Conservation (phyloP, 1,284 basidiomycete species). For the Apiotrichum akiyoshidainum region DNA sequence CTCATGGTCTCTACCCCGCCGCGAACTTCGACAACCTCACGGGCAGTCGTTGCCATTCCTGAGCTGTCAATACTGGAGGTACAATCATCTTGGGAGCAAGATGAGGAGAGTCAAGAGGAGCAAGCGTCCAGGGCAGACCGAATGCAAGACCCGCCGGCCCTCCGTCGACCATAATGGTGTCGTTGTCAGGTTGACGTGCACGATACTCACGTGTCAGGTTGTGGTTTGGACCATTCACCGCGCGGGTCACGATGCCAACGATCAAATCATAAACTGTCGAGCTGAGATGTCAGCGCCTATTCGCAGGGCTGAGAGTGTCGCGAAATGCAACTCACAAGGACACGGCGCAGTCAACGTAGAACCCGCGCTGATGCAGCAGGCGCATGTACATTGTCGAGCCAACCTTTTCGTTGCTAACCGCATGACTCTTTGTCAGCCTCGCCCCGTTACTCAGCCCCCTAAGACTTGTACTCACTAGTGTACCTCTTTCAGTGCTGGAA, state of each 20-base stretch:
- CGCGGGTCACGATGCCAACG: conserved; percentile 26
- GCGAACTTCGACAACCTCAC: conserved; percentile 38
- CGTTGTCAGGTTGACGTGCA: background rate
- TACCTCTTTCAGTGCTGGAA: conserved; percentile 27
- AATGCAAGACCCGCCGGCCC: too few species aligned
- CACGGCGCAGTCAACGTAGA: conserved; percentile 34
- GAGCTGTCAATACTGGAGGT: background rate
- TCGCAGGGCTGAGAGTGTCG: background rate
- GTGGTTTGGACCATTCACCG: conserved; percentile 26
- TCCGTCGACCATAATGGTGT: too few species aligned
- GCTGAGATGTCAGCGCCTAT: conserved; percentile 9
- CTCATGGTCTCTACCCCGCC: conserved; percentile 2
- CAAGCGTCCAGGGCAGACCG: background rate
- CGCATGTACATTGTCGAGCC: conserved; percentile 28
- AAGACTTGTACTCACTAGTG: conserved; percentile 33
- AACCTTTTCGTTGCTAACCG: conserved; percentile 26
- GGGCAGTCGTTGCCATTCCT: conserved; percentile 34
- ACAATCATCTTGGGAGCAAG: too few species aligned
- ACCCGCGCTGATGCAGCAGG: conserved; percentile 34
- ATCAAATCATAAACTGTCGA: conserved; percentile 27
- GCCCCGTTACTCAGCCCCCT: background rate
- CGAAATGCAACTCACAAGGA: conserved; percentile 24
- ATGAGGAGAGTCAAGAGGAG: background rate
- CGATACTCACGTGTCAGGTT: background rate
- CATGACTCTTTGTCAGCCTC: conserved; percentile 19